Evolutionary conservation across 371 early-diverging fungal genomes (phyloP).

Genomic region (Phascolomyces articulosus): DNA sequence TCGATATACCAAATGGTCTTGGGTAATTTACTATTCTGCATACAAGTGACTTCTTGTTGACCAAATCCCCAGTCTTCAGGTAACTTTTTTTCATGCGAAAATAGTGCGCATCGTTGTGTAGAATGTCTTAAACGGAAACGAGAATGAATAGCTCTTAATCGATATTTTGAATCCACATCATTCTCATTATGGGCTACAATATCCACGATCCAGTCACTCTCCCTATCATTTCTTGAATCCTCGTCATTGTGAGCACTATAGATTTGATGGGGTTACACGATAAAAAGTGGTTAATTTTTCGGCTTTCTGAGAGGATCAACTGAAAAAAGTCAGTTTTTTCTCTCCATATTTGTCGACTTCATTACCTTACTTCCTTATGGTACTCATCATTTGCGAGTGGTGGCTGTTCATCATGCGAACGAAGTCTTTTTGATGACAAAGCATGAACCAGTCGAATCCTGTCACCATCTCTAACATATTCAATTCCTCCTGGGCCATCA

Average conservation of each 20-base stretch:
- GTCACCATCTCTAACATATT: constrained; percentile 67
- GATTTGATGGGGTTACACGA: background rate
- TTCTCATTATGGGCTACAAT: constrained; percentile 62
- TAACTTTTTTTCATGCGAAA: constrained; percentile 80
- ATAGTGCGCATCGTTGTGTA: constrained; percentile 75
- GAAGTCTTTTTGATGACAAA: constrained; percentile 68
- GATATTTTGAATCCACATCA: constrained; percentile 53
- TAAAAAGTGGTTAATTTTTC: background rate
- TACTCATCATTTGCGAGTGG: constrained; percentile 87
- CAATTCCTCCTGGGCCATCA: constrained; percentile 12
- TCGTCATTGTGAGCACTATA: constrained; percentile 60
- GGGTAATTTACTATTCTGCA: constrained; percentile 61
- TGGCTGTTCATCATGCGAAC: constrained; percentile 56
- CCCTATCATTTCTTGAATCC: constrained; percentile 38
- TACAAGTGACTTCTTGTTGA: constrained; percentile 94
- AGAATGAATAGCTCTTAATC: constrained; percentile 68
- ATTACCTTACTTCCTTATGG: constrained; percentile 83
- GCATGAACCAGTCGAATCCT: constrained; percentile 78
- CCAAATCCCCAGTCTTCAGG: constrained; percentile 96
- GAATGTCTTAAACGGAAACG: constrained; percentile 80
- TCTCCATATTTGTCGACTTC: background rate
- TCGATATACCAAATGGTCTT: constrained; percentile 74
- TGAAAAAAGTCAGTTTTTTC: background rate
- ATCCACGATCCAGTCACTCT: constrained; percentile 77
- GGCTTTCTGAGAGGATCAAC: constrained; percentile 11